Conservation (phyloP, 2,329 filamentous ascomycete genomes). For the Colletotrichum sp. region DNA sequence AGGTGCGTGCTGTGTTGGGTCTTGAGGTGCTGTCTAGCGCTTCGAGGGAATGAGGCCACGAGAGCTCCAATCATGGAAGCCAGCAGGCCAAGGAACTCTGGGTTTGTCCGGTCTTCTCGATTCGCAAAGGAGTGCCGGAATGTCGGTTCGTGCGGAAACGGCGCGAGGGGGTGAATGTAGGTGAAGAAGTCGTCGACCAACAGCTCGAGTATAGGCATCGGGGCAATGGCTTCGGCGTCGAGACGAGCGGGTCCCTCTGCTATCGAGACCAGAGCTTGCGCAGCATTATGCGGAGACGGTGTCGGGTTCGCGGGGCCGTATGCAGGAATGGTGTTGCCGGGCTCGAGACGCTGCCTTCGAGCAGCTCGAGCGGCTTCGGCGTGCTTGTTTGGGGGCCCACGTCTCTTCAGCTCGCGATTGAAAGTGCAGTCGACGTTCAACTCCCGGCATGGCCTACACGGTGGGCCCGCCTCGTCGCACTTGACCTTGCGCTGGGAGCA, state of each 20-base stretch:
- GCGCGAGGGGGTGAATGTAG: constrained; percentile 78
- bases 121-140: constrained; percentile 73
- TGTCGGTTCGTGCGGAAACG: constrained; percentile 80
- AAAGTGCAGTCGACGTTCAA: constrained; percentile 65
- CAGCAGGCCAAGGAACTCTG: constrained; percentile 72
- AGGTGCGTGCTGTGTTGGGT: constrained; percentile 66
- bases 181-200: constrained; percentile 85
- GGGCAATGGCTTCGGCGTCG: constrained; percentile 74
- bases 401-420: constrained; percentile 61
- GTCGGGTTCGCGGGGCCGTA: constrained; percentile 26
- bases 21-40: constrained; percentile 73
- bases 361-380: constrained; percentile 60
- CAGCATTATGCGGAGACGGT: constrained; percentile 50
- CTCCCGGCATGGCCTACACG: constrained; percentile 61
- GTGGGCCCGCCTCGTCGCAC: constrained; percentile 62
- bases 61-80: constrained; percentile 77
- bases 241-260: constrained; percentile 43
- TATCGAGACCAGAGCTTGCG: constrained; percentile 55
- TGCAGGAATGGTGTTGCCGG: constrained; percentile 9
- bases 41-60: constrained; percentile 79
- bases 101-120: constrained; percentile 69
- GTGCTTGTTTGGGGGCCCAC: constrained; percentile 65
- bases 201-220: constrained; percentile 69
- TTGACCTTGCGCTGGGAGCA: constrained; percentile 68
- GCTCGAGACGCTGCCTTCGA: constrained; percentile 50